Evolutionary conservation across 2,329 filamentous ascomycete species (phyloP).

Genomic region (Aspergillus hortae): DNA sequence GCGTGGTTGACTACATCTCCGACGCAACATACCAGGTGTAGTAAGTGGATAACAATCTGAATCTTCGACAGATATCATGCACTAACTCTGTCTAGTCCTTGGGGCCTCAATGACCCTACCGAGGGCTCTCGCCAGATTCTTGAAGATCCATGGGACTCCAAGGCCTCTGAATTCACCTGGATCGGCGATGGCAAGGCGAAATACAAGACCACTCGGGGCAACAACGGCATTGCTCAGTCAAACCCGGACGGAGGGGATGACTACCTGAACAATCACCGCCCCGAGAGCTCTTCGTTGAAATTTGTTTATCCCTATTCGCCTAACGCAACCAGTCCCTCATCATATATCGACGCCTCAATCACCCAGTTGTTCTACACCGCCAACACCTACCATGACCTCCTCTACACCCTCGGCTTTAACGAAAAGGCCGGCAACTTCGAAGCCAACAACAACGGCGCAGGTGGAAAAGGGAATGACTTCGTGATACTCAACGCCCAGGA

Average conservation of each 20-base stretch:
- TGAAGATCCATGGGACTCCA: slow-evolving; percentile 10
- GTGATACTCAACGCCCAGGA: slow-evolving; percentile 17
- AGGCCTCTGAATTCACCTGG: slow-evolving; percentile 13
- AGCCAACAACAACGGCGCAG: slow-evolving; percentile 8
- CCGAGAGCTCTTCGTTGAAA: slow-evolving; percentile 1
- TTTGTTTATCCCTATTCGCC: slow-evolving; percentile 10
- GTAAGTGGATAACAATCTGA: slow-evolving; percentile 2
- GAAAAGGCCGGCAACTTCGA: slow-evolving; percentile 16
- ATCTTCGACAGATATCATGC: background rate
- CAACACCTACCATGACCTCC: slow-evolving; percentile 17
- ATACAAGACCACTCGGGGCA: slow-evolving; percentile 13
- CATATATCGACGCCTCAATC: slow-evolving; percentile 15
- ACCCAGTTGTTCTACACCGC: slow-evolving; percentile 16
- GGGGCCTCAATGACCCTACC: slow-evolving; percentile 12
- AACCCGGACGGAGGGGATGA: slow-evolving; percentile 8
- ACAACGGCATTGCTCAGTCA: slow-evolving; percentile 14
- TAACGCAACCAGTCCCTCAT: slow-evolving; percentile 3
- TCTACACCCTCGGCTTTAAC: slow-evolving; percentile 12
- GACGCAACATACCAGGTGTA: slow-evolving; percentile 14
- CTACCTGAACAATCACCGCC: slow-evolving; percentile 11
- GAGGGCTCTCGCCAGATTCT: slow-evolving; percentile 10
- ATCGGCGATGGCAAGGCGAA: slow-evolving; percentile 8
- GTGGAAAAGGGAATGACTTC: slow-evolving; percentile 11
- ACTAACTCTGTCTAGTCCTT: slow-evolving; percentile 3
- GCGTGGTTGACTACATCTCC: slow-evolving; percentile 14